phyloP scores from a whole-genome alignment of 192 early-diverging fungal genomes.

The Coemansia sp. region DNA sequence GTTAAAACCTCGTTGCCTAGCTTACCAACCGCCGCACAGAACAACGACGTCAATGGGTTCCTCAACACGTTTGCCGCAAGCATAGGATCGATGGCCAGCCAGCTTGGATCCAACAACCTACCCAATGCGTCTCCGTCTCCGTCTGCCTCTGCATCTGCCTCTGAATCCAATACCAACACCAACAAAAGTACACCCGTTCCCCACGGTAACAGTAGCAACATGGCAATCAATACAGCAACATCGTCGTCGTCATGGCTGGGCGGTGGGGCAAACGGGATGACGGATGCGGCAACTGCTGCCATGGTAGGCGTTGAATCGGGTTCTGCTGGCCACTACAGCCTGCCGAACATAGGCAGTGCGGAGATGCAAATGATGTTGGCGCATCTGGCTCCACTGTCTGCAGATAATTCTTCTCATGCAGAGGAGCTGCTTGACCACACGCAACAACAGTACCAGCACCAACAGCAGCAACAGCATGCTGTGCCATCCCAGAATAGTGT shows the following conservation, averaged over 20 bases:
- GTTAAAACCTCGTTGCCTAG: background rate
- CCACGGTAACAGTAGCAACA: background rate
- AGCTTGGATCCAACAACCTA: conserved; percentile 23
- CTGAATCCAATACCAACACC: background rate
- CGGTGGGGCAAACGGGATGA: background rate
- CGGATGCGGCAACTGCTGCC: background rate
- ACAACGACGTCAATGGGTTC: conserved; percentile 41
- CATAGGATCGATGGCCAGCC: conserved; percentile 45
- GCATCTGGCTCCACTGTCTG: background rate
- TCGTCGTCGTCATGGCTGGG: background rate
- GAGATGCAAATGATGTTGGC: conserved; percentile 2
- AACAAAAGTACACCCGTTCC: background rate
- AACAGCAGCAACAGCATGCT: background rate
- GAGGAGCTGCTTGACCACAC: background rate
- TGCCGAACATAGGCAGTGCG: background rate
- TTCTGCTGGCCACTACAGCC: background rate
- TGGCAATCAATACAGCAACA: background rate
- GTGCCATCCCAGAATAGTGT: background rate
- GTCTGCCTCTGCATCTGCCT: too few relatives aligned
- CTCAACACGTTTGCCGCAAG: conserved; percentile 50
- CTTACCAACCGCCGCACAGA: background rate
- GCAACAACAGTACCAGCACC: background rate
- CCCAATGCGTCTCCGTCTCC: background rate
- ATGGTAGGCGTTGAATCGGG: background rate
- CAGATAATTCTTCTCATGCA: background rate